Base-by-base conservation (phyloP, 202 grass and related monocot genomes). In the Dendrocalamus latiflorus region DNA sequence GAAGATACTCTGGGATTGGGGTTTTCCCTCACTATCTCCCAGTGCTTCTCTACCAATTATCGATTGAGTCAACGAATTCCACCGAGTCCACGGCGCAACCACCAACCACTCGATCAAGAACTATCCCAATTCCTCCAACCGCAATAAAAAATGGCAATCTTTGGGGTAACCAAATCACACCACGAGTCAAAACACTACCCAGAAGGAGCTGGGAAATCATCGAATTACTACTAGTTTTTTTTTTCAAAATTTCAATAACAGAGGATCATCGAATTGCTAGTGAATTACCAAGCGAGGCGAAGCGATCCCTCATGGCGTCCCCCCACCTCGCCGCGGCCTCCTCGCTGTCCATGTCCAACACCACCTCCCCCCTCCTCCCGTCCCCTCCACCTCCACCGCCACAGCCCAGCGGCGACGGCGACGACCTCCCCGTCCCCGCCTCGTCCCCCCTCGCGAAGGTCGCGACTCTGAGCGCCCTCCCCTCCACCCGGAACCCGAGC, bases 251-350 rank as follows among this genome's bases (percentile, higher is more conserved):
- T 58, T 55, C n/a, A 21, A 26, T 21, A 72, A 9, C 77, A 86
- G 72, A 86, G 72, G 58, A 72, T 62, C 44, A 64, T 16, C 1
- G 58, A 51, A 33, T 34, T 30, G 34, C 2, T 12, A 15, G 53
- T 12, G 55, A 86, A 91, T 87, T 98, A 98, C 95, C 95, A 33
- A 98, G 58, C 8, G 79, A 76, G 51, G 88, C 58, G 71, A 98
- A 42, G 41, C 53, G 78, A 83, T 77, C 92, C 21, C 79, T 95
- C 42, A 98, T 68, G 80, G 56, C 72, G 36, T 93, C 70, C 12
- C 65, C 90, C 95, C 95, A 98, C 18, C 70, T 61, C 81, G 38
- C 74, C 9, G 92, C 91, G n/a, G 66, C 66, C 38, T 86, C 89
- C 60, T 91, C 89, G 49, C 57, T 89, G 30, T 81, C 82, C 88